phyloP scores from a whole-genome alignment of 345 rosid species.

The Syzygium aqueum region DNA sequence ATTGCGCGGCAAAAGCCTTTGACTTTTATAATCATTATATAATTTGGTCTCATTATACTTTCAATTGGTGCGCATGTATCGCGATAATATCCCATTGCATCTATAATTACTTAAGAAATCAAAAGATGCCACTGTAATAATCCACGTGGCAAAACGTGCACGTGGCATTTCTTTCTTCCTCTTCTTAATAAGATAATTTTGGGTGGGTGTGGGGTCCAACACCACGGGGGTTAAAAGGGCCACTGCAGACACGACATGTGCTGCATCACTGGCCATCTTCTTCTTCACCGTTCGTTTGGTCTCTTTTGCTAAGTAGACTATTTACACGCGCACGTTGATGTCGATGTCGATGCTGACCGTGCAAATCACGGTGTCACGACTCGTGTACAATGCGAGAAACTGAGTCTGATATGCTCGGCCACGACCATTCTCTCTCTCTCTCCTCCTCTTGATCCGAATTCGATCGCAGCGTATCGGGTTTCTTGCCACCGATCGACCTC shows the following conservation, averaged over 20 bases:
- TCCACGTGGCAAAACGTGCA: background rate
- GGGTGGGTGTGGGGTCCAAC: background rate
- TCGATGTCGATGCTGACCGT: background rate
- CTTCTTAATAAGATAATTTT: background rate
- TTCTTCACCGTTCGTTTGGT: accelerated
- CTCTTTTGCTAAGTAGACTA: background rate
- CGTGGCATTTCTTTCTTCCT: background rate
- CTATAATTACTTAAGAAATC: background rate
- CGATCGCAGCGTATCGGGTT: accelerated
- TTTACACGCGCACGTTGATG: background rate
- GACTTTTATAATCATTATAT: background rate
- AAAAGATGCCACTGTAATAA: background rate
- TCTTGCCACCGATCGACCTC: accelerated
- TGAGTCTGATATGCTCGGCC: too few species aligned
- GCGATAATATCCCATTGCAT: background rate
- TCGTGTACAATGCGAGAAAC: background rate
- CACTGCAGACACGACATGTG: background rate
- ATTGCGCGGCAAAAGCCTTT: background rate
- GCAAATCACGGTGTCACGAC: background rate
- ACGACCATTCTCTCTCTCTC: background rate
- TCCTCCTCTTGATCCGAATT: accelerated
- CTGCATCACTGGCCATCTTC: background rate
- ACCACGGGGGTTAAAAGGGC: background rate
- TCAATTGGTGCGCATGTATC: background rate
- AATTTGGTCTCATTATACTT: background rate